Conservation (phyloP, 2,329 filamentous ascomycete species). For the Malbranchea zuffiana region DNA sequence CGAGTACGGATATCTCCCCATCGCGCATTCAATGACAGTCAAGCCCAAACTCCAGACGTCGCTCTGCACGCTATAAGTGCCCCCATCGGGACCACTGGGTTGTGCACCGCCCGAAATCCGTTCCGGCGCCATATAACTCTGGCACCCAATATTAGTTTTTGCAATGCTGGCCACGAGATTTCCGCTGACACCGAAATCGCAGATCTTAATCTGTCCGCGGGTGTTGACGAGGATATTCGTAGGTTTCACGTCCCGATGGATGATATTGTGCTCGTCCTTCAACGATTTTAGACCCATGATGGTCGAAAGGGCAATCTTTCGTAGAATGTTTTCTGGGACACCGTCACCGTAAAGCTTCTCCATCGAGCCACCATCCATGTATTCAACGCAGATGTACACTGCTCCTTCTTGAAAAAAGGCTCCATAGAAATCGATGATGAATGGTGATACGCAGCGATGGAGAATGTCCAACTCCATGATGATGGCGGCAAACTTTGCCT, state of each 20-base stretch:
- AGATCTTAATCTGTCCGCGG: constrained; percentile 88
- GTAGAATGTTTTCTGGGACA: constrained; percentile 75
- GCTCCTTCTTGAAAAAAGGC: constrained; percentile 98
- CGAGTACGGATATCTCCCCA: constrained; percentile 90
- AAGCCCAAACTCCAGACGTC: constrained; percentile 95
- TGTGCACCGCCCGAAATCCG: constrained; percentile 77
- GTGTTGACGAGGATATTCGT: constrained; percentile 96
- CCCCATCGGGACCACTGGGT: constrained; percentile 56
- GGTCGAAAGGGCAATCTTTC: constrained; percentile 82
- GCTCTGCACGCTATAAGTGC: constrained; percentile 94
- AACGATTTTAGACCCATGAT: constrained; percentile 83
- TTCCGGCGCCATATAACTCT: constrained; percentile 98
- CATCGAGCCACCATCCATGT: constrained; percentile 96
- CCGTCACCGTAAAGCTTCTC: constrained; percentile 91
- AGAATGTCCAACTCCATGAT: constrained; percentile 95
- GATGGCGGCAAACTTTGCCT: constrained; percentile 92
- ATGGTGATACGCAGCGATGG: constrained; percentile 86
- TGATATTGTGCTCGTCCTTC: constrained; percentile 98
- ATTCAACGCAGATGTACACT: constrained; percentile 98
- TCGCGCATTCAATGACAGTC: constrained; percentile 89
- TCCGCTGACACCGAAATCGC: constrained; percentile 93
- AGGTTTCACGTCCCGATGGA: constrained; percentile 95
- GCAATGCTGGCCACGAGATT: constrained; percentile 96
- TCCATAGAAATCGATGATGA: constrained; percentile 97
- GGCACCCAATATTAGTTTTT: constrained; percentile 96